These are phyloP conservation scores for Funneliformis caledonium DNA, from an alignment of 371 early-diverging fungal genomes.

Conservation along the genomic window DNA sequence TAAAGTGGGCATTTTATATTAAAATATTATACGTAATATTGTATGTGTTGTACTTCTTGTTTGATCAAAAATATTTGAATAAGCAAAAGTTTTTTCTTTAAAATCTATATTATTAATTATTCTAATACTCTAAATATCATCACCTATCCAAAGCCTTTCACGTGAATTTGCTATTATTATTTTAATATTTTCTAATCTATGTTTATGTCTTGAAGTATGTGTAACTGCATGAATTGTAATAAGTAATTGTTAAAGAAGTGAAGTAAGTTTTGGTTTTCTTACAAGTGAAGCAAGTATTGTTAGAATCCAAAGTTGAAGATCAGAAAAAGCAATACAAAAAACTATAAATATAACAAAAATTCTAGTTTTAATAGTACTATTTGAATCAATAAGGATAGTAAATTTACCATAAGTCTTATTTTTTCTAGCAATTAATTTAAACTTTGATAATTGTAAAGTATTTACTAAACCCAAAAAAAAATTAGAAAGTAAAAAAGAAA, in stretches of 20 bases:
- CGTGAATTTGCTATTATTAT: too few relatives aligned
- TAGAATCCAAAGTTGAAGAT: background rate
- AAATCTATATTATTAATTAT: too few relatives aligned
- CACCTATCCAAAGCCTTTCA: too few relatives aligned
- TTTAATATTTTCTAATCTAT: too few relatives aligned
- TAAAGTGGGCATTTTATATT: too few relatives aligned
- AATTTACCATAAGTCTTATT: background rate
- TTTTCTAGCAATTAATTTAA: background rate
- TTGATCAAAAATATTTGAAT: too few relatives aligned
- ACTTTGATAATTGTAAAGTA: background rate
- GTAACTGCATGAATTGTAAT: background rate
- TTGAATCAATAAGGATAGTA: background rate
- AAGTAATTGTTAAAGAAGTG: background rate
- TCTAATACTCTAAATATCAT: too few relatives aligned
- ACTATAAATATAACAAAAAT: background rate
- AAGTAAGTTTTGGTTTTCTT: background rate
- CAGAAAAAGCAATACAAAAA: slow-evolving; percentile 2
- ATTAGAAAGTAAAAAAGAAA: background rate
- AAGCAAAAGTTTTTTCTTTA: too few relatives aligned
- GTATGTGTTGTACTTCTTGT: too few relatives aligned
- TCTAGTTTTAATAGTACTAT: background rate
- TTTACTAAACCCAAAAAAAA: background rate
- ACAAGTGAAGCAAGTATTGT: background rate
- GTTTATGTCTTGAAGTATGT: background rate
- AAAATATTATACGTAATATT: too few relatives aligned